A percentile compares a stretch with the other conserved stretches of the same genome.
Evolutionary conservation across 1,284 basidiomycete species (phyloP).

Genomic region (Malassezia restricta): DNA sequence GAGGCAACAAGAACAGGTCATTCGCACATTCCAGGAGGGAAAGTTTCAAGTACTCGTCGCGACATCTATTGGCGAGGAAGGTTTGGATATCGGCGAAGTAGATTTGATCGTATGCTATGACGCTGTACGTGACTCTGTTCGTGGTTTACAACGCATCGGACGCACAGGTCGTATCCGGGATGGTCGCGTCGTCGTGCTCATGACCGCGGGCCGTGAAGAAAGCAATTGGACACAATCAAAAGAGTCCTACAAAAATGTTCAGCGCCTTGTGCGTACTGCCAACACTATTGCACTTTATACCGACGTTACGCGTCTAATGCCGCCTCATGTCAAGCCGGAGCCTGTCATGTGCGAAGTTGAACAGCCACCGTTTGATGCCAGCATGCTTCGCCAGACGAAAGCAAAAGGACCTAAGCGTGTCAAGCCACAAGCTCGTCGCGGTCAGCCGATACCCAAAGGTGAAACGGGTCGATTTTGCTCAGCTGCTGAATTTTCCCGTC

Average conservation of each 20-base stretch:
- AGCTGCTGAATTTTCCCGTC: conserved; percentile 25
- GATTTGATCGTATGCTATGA: conserved; percentile 96
- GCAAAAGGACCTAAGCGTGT: conserved; percentile 11
- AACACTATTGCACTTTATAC: conserved; percentile 78
- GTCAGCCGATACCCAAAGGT: conserved; percentile 26
- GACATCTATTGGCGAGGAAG: conserved; percentile 95
- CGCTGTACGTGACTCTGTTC: conserved; percentile 85
- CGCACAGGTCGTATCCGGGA: conserved; percentile 86
- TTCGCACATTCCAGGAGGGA: conserved; percentile 73
- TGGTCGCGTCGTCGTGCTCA: conserved; percentile 81
- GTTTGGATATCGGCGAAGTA: conserved; percentile 98
- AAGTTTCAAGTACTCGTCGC: conserved; percentile 86
- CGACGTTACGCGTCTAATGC: conserved; percentile 77
- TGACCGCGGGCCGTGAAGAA: conserved; percentile 82
- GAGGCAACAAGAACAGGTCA: conserved; percentile 79
- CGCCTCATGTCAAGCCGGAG: conserved; percentile 62
- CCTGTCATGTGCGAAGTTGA: conserved; percentile 65
- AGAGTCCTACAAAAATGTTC: conserved; percentile 74
- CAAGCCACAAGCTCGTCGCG: conserved; percentile 16
- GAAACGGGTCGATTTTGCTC: conserved; percentile 26
- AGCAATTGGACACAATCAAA: conserved; percentile 81
- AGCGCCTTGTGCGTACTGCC: conserved; percentile 72
- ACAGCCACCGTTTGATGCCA: conserved; percentile 44
- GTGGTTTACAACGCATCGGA: conserved; percentile 88
- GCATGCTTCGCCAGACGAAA: conserved; percentile 2